These are phyloP conservation scores for Tylopilus rubrobrunneus DNA, from an alignment of 768 basidiomycete species.

Conservation along the genomic window DNA sequence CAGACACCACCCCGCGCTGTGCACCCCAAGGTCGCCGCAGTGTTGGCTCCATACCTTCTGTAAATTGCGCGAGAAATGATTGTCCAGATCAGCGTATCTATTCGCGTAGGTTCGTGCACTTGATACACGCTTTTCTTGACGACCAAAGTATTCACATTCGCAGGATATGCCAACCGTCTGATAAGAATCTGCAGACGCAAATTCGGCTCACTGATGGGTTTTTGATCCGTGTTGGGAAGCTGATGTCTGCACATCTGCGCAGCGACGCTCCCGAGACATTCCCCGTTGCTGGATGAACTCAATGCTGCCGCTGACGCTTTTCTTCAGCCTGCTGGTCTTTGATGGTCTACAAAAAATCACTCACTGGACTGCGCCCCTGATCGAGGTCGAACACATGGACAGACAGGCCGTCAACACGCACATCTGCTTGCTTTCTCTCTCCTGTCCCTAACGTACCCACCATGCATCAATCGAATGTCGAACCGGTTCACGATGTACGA, in stretches of 20 bases:
- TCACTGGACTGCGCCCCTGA: neutral
- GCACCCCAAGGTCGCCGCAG: neutral
- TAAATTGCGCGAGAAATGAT: neutral
- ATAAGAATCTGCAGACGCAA: neutral
- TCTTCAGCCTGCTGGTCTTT: neutral
- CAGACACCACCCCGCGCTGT: neutral
- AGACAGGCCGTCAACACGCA: no score
- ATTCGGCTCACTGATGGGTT: neutral
- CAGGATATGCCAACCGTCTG: neutral
- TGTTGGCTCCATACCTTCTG: neutral
- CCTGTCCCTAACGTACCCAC: neutral
- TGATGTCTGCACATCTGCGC: neutral
- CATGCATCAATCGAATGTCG: neutral
- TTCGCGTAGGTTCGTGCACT: neutral
- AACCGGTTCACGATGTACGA: neutral
- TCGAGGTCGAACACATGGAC: neutral
- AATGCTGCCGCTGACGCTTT: neutral
- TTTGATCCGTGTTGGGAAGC: neutral
- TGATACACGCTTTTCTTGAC: neutral
- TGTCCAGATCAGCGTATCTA: neutral
- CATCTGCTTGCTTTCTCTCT: neutral
- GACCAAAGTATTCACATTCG: neutral
- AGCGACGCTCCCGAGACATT: neutral
- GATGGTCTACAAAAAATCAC: neutral
- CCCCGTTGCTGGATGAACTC: neutral